phyloP scores from a whole-genome alignment of 2,329 filamentous ascomycete genomes.

The Tolypocladium amazonense region DNA sequence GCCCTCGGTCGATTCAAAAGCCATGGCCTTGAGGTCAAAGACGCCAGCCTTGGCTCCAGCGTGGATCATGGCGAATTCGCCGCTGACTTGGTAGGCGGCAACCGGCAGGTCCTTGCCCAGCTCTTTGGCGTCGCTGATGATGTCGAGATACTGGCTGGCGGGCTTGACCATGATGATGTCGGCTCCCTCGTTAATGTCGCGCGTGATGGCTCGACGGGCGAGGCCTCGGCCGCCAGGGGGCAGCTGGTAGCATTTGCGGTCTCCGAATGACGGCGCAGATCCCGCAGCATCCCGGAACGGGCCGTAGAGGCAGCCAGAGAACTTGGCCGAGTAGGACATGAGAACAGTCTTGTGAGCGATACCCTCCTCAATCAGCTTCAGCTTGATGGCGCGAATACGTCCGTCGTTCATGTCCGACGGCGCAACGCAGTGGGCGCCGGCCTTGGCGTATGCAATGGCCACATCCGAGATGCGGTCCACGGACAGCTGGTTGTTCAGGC shows the following conservation, averaged over 20 bases:
- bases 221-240: slow-evolving; percentile 86
- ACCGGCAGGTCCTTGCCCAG: slow-evolving; percentile 84
- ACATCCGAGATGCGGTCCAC: slow-evolving; percentile 94
- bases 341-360: slow-evolving; percentile 84
- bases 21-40: slow-evolving; percentile 90
- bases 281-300: slow-evolving; percentile 96
- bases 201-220: slow-evolving; percentile 76
- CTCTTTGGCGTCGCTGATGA: slow-evolving; percentile 95
- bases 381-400: slow-evolving; percentile 91
- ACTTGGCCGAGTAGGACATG: slow-evolving; percentile 98
- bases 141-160: slow-evolving; percentile 89
- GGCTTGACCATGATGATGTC: slow-evolving; percentile 99
- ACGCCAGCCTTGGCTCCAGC: slow-evolving; percentile 92
- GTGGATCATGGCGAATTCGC: slow-evolving; percentile 97
- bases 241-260: slow-evolving; percentile 93
- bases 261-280: slow-evolving; percentile 82
- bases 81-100: slow-evolving; percentile 93
- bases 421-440: slow-evolving; percentile 91
- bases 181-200: slow-evolving; percentile 87
- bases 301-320: slow-evolving; percentile 91
- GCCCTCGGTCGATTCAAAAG: slow-evolving; percentile 86
- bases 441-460: slow-evolving; percentile 93
- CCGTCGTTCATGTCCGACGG: slow-evolving; percentile 99
- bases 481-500: slow-evolving; percentile 83
- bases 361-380: slow-evolving; percentile 91